Evolutionary conservation across 2,329 filamentous ascomycete species (phyloP), one percentile per base, ranked within the genome.

Genomic region (Plenodomus lindquistii): DNA sequence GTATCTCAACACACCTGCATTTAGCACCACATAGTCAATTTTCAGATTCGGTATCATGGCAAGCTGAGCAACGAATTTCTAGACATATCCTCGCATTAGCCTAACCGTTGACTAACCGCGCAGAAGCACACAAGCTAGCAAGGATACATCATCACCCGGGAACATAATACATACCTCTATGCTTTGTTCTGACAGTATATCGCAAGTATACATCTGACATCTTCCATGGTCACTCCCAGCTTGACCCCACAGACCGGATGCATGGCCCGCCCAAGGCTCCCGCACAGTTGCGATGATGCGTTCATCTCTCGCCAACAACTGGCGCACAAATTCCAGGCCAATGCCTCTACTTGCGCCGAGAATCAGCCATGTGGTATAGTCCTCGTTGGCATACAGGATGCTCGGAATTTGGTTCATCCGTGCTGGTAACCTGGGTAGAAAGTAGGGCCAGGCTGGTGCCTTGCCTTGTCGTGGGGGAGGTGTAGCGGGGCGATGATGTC

Each of bases 1-100:
- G 67, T 83, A 84, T 58, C 77, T 73, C 56, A 82, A 61, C 5
- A 83, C 75, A 39, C 81, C 81, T 24, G 81, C 81, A 67, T 83
- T 84, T 44, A 83, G 55, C n/a, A 84, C 75, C 34, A 81, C 75
- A 65, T 78, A 77, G 66, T 82, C 79, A 40, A 82, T 76, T 48
- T 70, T 75, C 41, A 77, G 62, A 47, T 72, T 73, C 21, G 73
- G 70, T 39, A 75, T 71, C 24, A 62, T 57, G 43, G 69, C 57
- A 45, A 80, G 63, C 37, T 74, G 66, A 31, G 50, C 52, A 22
- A 76, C 74, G 58, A 79, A 79, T 59, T 69, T 71, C 77, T 79
- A 40, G 15, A 18, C 13, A 20, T 16, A 8, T 15, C 27, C 27
- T 31, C 27, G 27, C 27, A 31, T 8, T 8, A 31, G 27, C 22